Base-by-base conservation (phyloP, 2,329 filamentous ascomycete species). In the Aspergillus quadricinctus region DNA sequence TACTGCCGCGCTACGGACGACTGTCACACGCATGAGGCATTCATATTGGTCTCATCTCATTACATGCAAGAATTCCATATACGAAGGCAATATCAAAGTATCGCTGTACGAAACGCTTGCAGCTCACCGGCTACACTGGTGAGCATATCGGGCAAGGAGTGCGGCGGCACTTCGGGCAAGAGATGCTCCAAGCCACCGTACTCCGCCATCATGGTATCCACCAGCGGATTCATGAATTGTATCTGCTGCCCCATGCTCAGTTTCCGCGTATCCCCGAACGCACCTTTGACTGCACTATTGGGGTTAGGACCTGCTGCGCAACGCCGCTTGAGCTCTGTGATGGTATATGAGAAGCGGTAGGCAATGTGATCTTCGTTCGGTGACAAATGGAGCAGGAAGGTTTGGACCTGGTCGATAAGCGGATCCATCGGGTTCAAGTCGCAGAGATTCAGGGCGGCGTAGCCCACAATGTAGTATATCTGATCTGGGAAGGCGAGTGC, bases 391-490 rank as follows among this genome's bases (percentile, higher is more conserved):
- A 72, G 65, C 25, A 72, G 62, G 43, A 70, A 70, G 17, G 64
- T 63, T 31, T 69, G 70, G 6, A 71, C 64, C 55, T 71, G 67
- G 46, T 66, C 69, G 50, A 72, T 71, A 3, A 71, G 60, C 2
- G 69, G 66, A 48, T 72, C 69, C 14, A 67, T 57, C 28, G 68
- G 55, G 29, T 64, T 71, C 52, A 70, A 72, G 50, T 72, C 69
- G 55, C 69, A 72, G 17, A 72, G 61, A 3, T 69, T 72, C n/a
- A 72, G 61, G 14, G 70, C 68, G 21, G 70, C 69, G 45, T 72
- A 72, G 57, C 66, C 66, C 31, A 71, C 63, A 17, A 72, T 67
- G 55, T 69, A 71, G 53, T 71, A 72, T 23, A 66, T 57, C 31
- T 72, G 68, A 50, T 72, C 70, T 25, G 69, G 63, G 40, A 69